Base-by-base conservation (phyloP, 352 stramenopile genomes). In the Pythium aquatile region DNA sequence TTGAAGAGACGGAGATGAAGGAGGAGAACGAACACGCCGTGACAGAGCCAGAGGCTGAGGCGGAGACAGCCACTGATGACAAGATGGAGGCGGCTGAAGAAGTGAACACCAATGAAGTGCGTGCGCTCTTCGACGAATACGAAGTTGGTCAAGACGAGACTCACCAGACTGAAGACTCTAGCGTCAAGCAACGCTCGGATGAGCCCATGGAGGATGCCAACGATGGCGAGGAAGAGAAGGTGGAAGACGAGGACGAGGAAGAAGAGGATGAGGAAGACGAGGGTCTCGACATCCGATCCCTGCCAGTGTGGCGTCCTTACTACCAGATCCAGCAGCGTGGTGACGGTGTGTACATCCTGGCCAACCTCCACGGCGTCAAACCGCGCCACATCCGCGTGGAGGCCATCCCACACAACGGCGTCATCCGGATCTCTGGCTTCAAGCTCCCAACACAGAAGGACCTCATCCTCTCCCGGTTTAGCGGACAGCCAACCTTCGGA, bases 401-500 rank as follows among this genome's bases (percentile, higher is more conserved):
- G 65, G 78, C 68, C 49, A 73, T 76, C n/a, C 68, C 78, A 1
- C 65, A 76, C 14, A 69, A 55, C 14, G 75, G 78, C 8, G 60
- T 78, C 32, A 60, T 90, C 11, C 72, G 73, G 13, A 64, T 91
- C 49, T 73, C 65, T 26, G 79, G 79, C 57, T 71, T 81, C 68
- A 77, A 85, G 61, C 55, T 81, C 26, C 82, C 79, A 8, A 88
- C 73, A 0, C 73, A 81, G 48, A 87, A 83, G 60, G 82, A 89
- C 48, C 52, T 88, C 8, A 55, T 80, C 30, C 66, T 89, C 60
- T 81, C 82, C 4, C 69, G 70, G 8, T 78, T 87, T 30, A 88
- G 71, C 28, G 79, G 78, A 16, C 51, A 71, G 5, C 78, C 82
- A 24, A 87, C 78, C 2, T 89, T 87, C 42, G 79, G 82, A 30